These are phyloP conservation scores for Pyrus hybrid DNA, from an alignment of 331 rosid species.

Conservation along the genomic window DNA sequence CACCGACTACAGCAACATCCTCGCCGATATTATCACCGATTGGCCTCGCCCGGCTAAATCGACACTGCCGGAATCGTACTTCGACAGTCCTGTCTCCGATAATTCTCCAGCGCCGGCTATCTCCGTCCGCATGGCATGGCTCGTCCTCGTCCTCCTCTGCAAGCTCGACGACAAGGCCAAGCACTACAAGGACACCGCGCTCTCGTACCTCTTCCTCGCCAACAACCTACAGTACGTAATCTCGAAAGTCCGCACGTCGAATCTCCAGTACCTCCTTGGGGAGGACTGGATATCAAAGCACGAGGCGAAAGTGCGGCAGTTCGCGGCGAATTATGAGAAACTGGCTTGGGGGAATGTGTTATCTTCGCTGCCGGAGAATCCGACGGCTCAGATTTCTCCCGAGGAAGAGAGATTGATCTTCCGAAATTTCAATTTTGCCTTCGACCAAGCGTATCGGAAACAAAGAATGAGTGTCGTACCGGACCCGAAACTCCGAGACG, in stretches of 20 bases:
- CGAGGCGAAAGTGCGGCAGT: slow-evolving; percentile 34
- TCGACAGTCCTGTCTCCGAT: slow-evolving; percentile 19
- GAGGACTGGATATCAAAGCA: slow-evolving; percentile 49
- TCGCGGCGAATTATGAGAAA: slow-evolving; percentile 34
- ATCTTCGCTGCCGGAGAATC: slow-evolving; percentile 43
- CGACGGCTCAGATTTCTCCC: slow-evolving; percentile 17
- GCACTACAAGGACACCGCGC: slow-evolving; percentile 42
- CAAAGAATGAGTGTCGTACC: slow-evolving; percentile 32
- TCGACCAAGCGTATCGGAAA: slow-evolving; percentile 40
- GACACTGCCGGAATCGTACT: slow-evolving; percentile 25
- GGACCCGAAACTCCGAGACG: slow-evolving; percentile 42
- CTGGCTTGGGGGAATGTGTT: slow-evolving; percentile 51
- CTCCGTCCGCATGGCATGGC: slow-evolving; percentile 34
- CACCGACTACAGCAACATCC: slow-evolving; percentile 44
- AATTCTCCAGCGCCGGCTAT: slow-evolving; percentile 10
- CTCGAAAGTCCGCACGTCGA: slow-evolving; percentile 36
- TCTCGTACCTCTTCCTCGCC: slow-evolving; percentile 49
- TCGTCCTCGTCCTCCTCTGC: slow-evolving; percentile 52
- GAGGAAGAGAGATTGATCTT: slow-evolving; percentile 43
- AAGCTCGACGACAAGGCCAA: slow-evolving; percentile 58
- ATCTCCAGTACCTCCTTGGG: slow-evolving; percentile 49
- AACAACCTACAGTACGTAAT: slow-evolving; percentile 53
- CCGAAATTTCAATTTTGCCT: slow-evolving; percentile 32
- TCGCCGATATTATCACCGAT: slow-evolving; percentile 36
- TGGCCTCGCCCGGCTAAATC: slow-evolving; percentile 22